Base-by-base conservation (phyloP, 257 asterid genomes). In the Ocimum tenuiflorum region DNA sequence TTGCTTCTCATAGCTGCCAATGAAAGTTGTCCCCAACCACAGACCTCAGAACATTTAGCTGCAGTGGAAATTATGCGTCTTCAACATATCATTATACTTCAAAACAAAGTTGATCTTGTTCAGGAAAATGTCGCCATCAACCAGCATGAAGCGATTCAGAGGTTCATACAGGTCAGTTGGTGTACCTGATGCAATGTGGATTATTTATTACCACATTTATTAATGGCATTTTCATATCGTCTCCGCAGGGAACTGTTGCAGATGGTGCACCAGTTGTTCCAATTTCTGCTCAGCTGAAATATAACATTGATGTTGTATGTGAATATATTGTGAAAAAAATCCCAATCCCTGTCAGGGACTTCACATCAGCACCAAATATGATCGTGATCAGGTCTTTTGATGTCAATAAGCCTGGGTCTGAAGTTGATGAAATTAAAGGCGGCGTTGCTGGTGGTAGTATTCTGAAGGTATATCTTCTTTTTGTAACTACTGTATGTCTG, bases 361-460 rank as follows among this genome's bases (percentile, higher is more conserved):
- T 94, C 77, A 83, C 73, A 60, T 84, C 94, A 13, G 94, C 99
- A 1, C 99, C 99, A 35, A 94, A 90, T 77, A 90, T 94, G 99
- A 94, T 94, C 56, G 95, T 94, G 17, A 94, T 94, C 76, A 86
- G 99, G 73, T 94, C 99, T 48, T 94, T 94, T 67, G 99, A 94
- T 41, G 99, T 94, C 69, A 94, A 94, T 70, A 94, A 90, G 78
- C 99, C 99, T 65, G 99, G 99, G 11, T 94, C 84, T 63, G 99
- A 94, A 82, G 95, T 94, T 60, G 97, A 94, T 87, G 96, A 94
- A 12, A 88, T 94, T 42, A 82, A 67, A 78, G 99, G 99, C 72
- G 99, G 99, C 41, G 97, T 94, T 76, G 99, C 99, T 71, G 99
- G 99, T 78, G 99, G 99, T 47, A 90, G 97, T 71, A 94, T 94